phyloP scores from a whole-genome alignment of 345 rosid species.

The Angophora floribunda region DNA sequence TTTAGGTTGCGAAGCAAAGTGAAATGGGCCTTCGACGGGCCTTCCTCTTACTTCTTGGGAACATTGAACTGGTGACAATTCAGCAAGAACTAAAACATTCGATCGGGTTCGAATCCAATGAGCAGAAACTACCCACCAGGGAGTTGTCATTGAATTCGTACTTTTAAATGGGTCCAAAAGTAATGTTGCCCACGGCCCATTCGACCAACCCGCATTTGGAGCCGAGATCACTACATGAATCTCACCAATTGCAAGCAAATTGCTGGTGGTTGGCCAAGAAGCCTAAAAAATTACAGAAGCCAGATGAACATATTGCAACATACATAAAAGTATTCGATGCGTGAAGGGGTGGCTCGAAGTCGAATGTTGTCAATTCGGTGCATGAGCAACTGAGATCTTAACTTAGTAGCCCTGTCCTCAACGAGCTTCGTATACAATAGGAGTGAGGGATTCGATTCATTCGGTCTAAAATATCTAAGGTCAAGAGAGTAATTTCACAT shows the following conservation, averaged over 20 bases:
- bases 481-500: background rate
- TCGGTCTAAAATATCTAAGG: background rate
- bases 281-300: background rate
- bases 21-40: background rate
- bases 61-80: background rate
- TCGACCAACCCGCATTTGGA: background rate
- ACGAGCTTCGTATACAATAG: background rate
- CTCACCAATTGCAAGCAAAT: background rate
- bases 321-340: background rate
- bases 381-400: background rate
- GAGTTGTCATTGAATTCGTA: background rate
- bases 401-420: background rate
- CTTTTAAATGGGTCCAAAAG: background rate
- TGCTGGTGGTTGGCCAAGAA: background rate
- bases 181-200: background rate
- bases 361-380: background rate
- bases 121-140: background rate
- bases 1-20: background rate
- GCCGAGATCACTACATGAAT: background rate
- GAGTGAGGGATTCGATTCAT: fast-evolving
- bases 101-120: background rate
- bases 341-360: background rate
- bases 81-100: background rate
- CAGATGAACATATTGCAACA: background rate
- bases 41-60: background rate